These are phyloP conservation scores for Paraphaeosphaeria sporulosa DNA, from an alignment of 2,329 filamentous ascomycete species.

Conservation along the genomic window DNA sequence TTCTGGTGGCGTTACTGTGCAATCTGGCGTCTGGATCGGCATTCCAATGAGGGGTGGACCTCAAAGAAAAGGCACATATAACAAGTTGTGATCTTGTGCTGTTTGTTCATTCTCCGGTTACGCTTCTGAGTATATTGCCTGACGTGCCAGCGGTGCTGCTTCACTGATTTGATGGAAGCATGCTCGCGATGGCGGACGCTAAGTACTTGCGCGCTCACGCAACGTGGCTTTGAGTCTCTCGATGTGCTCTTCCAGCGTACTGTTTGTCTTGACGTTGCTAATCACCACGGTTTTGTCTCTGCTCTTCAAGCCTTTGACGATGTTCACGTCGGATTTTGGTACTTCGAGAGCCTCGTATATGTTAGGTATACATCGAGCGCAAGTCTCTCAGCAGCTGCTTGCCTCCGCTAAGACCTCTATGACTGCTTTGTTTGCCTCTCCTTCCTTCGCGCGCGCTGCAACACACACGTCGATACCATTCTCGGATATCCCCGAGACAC, in stretches of 20 bases:
- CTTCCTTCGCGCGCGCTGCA: slow-evolving; percentile 69
- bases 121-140: background rate
- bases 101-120: background rate
- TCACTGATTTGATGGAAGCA: background rate
- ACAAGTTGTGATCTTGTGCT: background rate
- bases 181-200: background rate
- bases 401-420: slow-evolving; percentile 68
- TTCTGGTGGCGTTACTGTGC: background rate
- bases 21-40: background rate
- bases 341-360: slow-evolving; percentile 61
- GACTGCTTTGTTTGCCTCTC: slow-evolving; percentile 74
- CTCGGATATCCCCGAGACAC: slow-evolving; percentile 64
- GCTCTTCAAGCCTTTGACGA: slow-evolving; percentile 70
- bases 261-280: slow-evolving; percentile 17
- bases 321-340: slow-evolving; percentile 69
- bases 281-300: slow-evolving; percentile 64
- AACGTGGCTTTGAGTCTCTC: slow-evolving; percentile 35
- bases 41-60: background rate
- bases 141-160: background rate
- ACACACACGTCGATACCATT: slow-evolving; percentile 70
- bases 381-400: background rate
- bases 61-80: background rate
- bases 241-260: slow-evolving; percentile 34
- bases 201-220: slow-evolving; percentile 25
- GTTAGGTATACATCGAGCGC: background rate